Evolutionary conservation across 2,329 filamentous ascomycete genomes (phyloP).

Genomic region (Beauveria sp.): DNA sequence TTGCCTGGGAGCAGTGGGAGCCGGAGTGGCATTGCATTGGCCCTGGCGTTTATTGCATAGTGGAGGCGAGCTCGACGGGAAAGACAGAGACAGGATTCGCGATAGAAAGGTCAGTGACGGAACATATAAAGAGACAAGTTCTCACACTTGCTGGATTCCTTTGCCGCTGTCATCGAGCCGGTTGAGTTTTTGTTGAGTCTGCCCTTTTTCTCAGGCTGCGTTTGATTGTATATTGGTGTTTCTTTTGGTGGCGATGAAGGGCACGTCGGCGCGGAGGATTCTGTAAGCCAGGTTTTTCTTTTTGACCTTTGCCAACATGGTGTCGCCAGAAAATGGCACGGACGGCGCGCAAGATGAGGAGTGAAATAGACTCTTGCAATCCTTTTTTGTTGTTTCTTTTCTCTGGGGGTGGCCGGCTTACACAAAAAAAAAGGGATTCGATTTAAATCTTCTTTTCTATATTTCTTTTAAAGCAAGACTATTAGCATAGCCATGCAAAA

Average conservation of each 20-base stretch:
- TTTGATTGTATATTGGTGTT: not conserved
- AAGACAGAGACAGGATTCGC: not conserved
- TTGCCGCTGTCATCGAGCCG: not conserved
- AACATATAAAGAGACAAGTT: not conserved
- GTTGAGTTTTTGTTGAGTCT: not conserved
- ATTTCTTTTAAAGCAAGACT: not conserved
- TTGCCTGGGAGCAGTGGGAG: not conserved
- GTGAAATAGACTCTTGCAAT: not conserved
- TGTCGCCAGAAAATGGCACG: not conserved
- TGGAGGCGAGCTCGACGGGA: not conserved
- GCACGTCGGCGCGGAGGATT: not conserved
- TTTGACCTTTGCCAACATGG: not conserved
- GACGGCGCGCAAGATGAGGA: not conserved
- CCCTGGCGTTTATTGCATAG: slow-evolving; percentile 5
- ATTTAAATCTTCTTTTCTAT: not conserved
- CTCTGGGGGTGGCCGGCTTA: not conserved
- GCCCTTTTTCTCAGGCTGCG: not conserved
- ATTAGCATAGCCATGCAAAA: slow-evolving; percentile 4
- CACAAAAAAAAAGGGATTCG: not conserved
- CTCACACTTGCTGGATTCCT: not conserved
- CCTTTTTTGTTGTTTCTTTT: not conserved
- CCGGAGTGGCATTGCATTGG: slow-evolving; percentile 5
- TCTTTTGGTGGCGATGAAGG: not conserved
- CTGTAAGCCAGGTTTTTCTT: not conserved
- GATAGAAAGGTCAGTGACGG: not conserved